Percentiles rank a stretch among this genome's conserved stretches.
Conservation (phyloP, 306 rosid genomes). For the Carpinus viminea region DNA sequence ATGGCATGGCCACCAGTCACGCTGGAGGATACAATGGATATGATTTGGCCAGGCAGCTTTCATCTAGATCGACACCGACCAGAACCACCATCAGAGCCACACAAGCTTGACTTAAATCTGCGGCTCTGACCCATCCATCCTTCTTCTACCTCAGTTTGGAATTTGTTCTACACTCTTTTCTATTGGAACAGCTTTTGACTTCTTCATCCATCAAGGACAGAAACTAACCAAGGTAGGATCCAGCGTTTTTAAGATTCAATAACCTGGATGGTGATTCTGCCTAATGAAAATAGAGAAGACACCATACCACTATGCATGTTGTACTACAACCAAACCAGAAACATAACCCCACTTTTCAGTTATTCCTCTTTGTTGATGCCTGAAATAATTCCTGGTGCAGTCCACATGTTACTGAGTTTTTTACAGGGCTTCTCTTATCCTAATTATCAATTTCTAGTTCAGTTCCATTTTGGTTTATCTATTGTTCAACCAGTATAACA, state of each 20-base stretch:
- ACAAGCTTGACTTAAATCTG: conserved; percentile 78
- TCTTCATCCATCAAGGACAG: conserved; percentile 28
- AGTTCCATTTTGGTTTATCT: conserved; percentile 17
- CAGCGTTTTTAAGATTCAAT: conserved; percentile 24
- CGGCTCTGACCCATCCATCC: conserved; percentile 51
- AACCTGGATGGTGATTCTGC: conserved; percentile 34
- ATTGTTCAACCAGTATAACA: conserved; percentile 9
- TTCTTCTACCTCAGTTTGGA: conserved; percentile 20
- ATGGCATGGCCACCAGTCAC: conserved; percentile 49
- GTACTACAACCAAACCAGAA: conserved; percentile 23
- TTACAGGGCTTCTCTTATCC: conserved; percentile 2
- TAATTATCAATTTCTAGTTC: conserved; percentile 19
- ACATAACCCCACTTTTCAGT: conserved; percentile 9
- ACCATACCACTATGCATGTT: conserved; percentile 16
- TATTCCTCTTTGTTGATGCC: conserved; percentile 29
- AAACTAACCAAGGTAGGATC: conserved; percentile 45
- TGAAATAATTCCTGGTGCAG: conserved; percentile 38
- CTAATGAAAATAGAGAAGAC: conserved; percentile 28
- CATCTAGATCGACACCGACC: conserved; percentile 50
- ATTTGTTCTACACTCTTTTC: conserved; percentile 15
- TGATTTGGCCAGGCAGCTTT: conserved; percentile 95
- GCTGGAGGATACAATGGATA: conserved; percentile 51
- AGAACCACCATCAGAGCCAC: conserved; percentile 44
- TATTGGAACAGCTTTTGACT: conserved; percentile 18
- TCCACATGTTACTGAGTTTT: conserved; percentile 21